These are phyloP conservation scores for Ogataea haglerorum DNA, from an alignment of 805 yeast genomes.

Conservation along the genomic window DNA sequence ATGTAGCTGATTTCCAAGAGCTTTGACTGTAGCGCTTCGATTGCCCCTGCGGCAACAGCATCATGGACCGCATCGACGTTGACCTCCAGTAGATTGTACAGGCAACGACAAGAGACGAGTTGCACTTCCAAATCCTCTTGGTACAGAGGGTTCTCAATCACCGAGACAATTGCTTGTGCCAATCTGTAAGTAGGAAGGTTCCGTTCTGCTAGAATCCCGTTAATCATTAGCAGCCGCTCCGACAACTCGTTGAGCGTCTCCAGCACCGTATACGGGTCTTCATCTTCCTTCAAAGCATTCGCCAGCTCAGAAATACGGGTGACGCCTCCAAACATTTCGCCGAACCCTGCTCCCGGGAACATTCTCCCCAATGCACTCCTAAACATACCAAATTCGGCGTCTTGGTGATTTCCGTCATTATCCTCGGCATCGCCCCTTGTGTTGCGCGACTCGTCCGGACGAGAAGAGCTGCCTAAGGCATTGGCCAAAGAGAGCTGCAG, in stretches of 20 bases:
- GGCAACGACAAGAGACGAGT: slow-evolving; percentile 76
- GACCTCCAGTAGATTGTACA: slow-evolving; percentile 77
- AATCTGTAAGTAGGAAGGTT: slow-evolving; percentile 58
- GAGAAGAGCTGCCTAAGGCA: slow-evolving; percentile 11
- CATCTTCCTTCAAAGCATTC: slow-evolving; percentile 39
- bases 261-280: slow-evolving; percentile 57
- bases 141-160: slow-evolving; percentile 55
- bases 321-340: slow-evolving; percentile 25
- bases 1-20: slow-evolving; percentile 75
- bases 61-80: slow-evolving; percentile 59
- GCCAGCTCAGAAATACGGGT: slow-evolving; percentile 30
- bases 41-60: slow-evolving; percentile 62
- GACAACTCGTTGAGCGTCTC: slow-evolving; percentile 66
- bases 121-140: slow-evolving; percentile 75
- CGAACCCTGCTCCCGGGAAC: slow-evolving; percentile 30
- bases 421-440: slow-evolving; percentile 23
- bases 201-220: slow-evolving; percentile 57
- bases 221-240: slow-evolving; percentile 63
- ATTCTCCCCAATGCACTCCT: slow-evolving; percentile 27
- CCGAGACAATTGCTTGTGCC: slow-evolving; percentile 49
- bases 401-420: slow-evolving; percentile 16
- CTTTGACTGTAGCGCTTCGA: slow-evolving; percentile 62
- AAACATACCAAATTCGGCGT: slow-evolving; percentile 19
- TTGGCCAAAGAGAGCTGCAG: slow-evolving; percentile 10
- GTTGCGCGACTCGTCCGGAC: slow-evolving; percentile 8